Conservation (phyloP, 1,139 yeast species). For the Kurtzmaniella quercitrusa region DNA sequence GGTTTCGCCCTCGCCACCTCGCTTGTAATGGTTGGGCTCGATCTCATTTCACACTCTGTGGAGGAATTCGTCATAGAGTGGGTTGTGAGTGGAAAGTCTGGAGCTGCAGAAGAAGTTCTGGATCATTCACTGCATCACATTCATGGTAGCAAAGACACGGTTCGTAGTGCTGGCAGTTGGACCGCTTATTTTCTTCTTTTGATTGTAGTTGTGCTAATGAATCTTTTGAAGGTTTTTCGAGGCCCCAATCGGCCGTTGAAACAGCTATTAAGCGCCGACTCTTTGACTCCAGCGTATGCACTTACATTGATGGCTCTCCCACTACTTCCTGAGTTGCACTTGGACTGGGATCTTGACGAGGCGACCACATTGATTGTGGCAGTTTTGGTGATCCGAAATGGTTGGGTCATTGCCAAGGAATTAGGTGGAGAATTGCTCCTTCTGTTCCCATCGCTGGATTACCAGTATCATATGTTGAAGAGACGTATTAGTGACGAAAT, state of each 20-base stretch:
- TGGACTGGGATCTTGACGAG: constrained; percentile 43
- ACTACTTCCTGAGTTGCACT: constrained; percentile 27
- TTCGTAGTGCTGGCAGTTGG: constrained; percentile 29
- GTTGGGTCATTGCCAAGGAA: constrained; percentile 50
- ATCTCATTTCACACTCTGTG: constrained; percentile 74
- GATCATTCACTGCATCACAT: constrained; percentile 48
- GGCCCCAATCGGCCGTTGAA: neutral
- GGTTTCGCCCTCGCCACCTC: constrained; percentile 87
- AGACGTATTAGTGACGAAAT: constrained; percentile 34
- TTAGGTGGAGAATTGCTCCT: constrained; percentile 51
- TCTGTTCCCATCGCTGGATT: constrained; percentile 46
- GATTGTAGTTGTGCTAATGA: neutral
- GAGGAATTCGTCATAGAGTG: constrained; percentile 64
- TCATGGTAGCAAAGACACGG: constrained; percentile 34
- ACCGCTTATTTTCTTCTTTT: constrained; percentile 16
- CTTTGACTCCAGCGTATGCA: constrained; percentile 33
- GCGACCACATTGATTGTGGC: constrained; percentile 50
- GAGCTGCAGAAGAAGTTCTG: constrained; percentile 18
- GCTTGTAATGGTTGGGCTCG: constrained; percentile 86
- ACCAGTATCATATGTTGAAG: constrained; percentile 35
- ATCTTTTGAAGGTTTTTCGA: neutral
- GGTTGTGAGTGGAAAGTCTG: constrained; percentile 34
- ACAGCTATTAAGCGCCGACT: neutral
- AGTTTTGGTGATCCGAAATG: constrained; percentile 44
- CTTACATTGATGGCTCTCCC: constrained; percentile 31